Conservation (phyloP, 345 rosid species). For the Isatis tinctoria region DNA sequence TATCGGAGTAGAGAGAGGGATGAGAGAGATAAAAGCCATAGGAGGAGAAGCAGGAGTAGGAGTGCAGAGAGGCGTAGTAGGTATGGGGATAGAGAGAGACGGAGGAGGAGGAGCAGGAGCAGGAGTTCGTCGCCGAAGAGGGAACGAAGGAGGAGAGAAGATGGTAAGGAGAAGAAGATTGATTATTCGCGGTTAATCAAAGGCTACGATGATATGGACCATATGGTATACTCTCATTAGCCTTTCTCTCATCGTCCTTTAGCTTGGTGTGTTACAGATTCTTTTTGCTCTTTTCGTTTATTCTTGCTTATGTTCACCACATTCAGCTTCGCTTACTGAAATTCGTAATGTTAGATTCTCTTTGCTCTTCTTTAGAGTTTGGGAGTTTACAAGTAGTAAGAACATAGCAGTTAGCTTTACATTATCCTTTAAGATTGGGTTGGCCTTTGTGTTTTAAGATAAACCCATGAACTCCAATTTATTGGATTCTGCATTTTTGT, state of each 20-base stretch:
- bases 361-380: neutral
- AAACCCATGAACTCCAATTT: neutral
- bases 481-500: constrained; percentile 2
- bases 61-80: constrained; percentile 37
- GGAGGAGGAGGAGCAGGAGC: constrained; percentile 22
- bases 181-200: constrained; percentile 61
- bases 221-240: constrained; percentile 45
- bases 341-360: neutral
- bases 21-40: constrained; percentile 37
- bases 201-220: constrained; percentile 74
- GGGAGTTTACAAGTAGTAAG: neutral
- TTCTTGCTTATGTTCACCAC: neutral
- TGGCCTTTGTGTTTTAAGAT: neutral
- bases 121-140: constrained; percentile 31
- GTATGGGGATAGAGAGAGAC: constrained; percentile 33
- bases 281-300: neutral
- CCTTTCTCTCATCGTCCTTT: neutral
- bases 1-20: constrained; percentile 30
- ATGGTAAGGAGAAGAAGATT: constrained; percentile 37
- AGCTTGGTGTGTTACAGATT: neutral
- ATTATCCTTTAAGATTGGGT: neutral
- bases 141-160: constrained; percentile 33
- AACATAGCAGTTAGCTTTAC: neutral
- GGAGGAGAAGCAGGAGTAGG: constrained; percentile 44
- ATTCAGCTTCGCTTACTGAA: neutral